Percentiles rank a stretch among this genome's conserved stretches.
Conservation (phyloP, 495 filamentous ascomycete species). For the Pseudomonodictys pantanalensis region DNA sequence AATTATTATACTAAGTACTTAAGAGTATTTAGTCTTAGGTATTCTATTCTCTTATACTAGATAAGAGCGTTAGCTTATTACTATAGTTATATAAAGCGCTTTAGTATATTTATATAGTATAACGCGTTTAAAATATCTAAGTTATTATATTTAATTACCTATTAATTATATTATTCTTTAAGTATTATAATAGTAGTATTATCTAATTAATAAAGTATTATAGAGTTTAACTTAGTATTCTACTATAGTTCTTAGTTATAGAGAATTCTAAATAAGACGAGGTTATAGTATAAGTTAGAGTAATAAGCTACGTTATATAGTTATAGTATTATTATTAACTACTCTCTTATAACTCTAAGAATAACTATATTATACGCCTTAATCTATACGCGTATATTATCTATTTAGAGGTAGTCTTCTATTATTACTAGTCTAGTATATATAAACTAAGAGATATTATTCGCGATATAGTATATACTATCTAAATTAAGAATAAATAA, state of each 20-base stretch:
- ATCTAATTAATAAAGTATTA: not conserved
- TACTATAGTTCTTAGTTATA: too few relatives aligned
- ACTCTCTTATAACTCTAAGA: too few relatives aligned
- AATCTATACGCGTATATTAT: too few relatives aligned
- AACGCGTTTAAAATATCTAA: conserved; percentile 15
- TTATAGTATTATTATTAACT: too few relatives aligned
- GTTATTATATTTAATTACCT: conserved; percentile 11
- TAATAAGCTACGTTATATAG: too few relatives aligned
- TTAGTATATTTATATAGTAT: conserved; percentile 16
- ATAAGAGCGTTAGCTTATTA: conserved; percentile 16
- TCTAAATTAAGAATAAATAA: not conserved
- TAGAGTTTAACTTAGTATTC: conserved; percentile 12
- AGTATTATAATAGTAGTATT: conserved; percentile 5
- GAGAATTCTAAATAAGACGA: conserved; percentile 12
- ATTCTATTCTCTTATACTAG: conserved; percentile 15
- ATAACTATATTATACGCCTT: too few relatives aligned
- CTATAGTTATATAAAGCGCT: conserved; percentile 18
- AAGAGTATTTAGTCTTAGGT: conserved; percentile 12
- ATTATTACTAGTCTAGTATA: too few relatives aligned
- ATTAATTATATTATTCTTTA: not conserved
- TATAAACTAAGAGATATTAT: not conserved
- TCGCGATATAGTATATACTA: conserved; percentile 5
- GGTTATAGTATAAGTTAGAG: too few relatives aligned
- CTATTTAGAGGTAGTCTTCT: too few relatives aligned
- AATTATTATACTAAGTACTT: too few relatives aligned